phyloP scores from a whole-genome alignment of 1,139 yeast genomes.

The Debaryomycetaceae sp. region DNA sequence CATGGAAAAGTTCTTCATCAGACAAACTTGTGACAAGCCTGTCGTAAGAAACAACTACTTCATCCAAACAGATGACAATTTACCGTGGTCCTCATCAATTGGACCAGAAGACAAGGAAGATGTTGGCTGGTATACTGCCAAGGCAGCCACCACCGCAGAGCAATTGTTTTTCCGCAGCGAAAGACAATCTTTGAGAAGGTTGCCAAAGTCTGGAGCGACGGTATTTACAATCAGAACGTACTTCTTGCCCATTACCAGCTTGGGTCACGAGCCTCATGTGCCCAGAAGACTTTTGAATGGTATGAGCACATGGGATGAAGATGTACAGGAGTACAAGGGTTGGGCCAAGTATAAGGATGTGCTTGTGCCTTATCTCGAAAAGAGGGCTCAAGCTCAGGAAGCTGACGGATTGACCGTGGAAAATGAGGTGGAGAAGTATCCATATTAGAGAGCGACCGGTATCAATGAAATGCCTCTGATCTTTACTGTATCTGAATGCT shows the following conservation, averaged over 20 bases:
- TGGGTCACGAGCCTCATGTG: constrained; percentile 55
- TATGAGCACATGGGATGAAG: constrained; percentile 53
- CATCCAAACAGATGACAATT: constrained; percentile 56
- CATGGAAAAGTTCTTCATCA: constrained; percentile 60
- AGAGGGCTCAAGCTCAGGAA: constrained; percentile 50
- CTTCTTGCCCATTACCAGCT: constrained; percentile 49
- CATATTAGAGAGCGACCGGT: constrained; percentile 22
- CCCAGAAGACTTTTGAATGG: constrained; percentile 59
- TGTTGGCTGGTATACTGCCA: constrained; percentile 62
- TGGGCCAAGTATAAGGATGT: constrained; percentile 49
- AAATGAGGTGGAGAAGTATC: constrained; percentile 37
- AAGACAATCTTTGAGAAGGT: constrained; percentile 63
- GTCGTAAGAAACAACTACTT: constrained; percentile 66
- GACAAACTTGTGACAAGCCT: constrained; percentile 51
- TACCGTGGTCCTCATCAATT: constrained; percentile 63
- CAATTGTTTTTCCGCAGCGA: constrained; percentile 59
- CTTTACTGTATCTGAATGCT: not conserved
- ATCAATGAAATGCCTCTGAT: not conserved
- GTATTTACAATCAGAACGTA: constrained; percentile 63
- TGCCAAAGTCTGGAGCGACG: constrained; percentile 58
- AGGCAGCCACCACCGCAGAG: constrained; percentile 39
- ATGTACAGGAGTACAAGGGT: constrained; percentile 59
- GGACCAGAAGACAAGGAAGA: constrained; percentile 49
- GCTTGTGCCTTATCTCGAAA: constrained; percentile 50
- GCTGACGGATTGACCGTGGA: constrained; percentile 30